A percentile compares a stretch with the other conserved stretches of the same genome.
These are phyloP conservation scores for Diaporthe australafricana DNA, from an alignment of 2,329 filamentous ascomycete genomes.

Conservation along the genomic window DNA sequence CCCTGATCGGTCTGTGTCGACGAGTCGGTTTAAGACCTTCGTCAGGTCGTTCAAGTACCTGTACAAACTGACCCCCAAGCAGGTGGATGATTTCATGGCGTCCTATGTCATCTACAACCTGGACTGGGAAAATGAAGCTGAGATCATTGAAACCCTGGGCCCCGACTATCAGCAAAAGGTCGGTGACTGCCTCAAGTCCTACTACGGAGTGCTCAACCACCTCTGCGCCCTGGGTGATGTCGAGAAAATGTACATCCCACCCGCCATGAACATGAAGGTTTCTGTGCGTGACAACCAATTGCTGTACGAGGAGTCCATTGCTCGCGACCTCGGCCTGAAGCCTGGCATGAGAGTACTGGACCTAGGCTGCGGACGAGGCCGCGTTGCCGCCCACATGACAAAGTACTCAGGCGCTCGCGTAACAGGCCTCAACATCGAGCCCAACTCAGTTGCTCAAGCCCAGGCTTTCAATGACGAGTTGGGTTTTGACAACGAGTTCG, in stretches of 20 bases:
- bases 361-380: constrained; percentile 64
- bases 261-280: constrained; percentile 62
- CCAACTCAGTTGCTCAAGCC: constrained; percentile 62
- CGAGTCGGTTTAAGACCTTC: constrained; percentile 62
- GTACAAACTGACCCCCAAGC: constrained; percentile 58
- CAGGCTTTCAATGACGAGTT: constrained; percentile 55
- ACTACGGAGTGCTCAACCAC: constrained; percentile 66
- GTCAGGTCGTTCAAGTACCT: constrained; percentile 62
- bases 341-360: constrained; percentile 61
- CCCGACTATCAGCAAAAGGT: constrained; percentile 62
- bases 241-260: constrained; percentile 70
- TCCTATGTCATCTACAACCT: constrained; percentile 68
- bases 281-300: constrained; percentile 64
- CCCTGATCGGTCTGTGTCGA: constrained; percentile 56
- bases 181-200: constrained; percentile 62
- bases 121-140: constrained; percentile 62
- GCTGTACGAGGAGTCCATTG: constrained; percentile 63
- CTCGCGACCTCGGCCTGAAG: constrained; percentile 57
- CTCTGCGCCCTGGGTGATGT: constrained; percentile 66
- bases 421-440: constrained; percentile 66
- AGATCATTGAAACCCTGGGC: constrained; percentile 60
- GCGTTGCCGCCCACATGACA: constrained; percentile 65
- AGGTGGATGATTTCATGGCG: constrained; percentile 67
- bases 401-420: constrained; percentile 58
- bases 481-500: constrained; percentile 59